These are phyloP conservation scores for Harringtonia aguacate DNA, from an alignment of 2,329 filamentous ascomycete genomes.

Conservation along the genomic window DNA sequence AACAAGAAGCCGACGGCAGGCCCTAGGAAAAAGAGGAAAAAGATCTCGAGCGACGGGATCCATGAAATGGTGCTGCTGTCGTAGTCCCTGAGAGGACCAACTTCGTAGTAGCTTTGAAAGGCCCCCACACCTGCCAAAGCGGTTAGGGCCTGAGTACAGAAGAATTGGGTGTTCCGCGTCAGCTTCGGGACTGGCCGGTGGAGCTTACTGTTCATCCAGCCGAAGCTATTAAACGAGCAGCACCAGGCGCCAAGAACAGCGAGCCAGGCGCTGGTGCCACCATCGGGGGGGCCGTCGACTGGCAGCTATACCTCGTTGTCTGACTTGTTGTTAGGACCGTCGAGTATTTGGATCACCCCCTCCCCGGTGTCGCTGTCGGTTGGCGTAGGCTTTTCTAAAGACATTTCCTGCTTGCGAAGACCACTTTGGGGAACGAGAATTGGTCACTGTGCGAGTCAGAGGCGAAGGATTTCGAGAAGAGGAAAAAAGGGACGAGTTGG, in stretches of 20 bases:
- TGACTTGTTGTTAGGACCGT: too few relatives aligned
- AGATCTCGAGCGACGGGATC: conserved; percentile 39
- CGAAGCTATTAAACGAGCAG: conserved; percentile 27
- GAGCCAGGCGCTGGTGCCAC: conserved; percentile 23
- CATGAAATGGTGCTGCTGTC: conserved; percentile 46
- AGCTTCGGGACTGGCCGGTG: too few relatives aligned
- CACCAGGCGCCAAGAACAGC: conserved; percentile 29
- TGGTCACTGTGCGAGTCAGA: too few relatives aligned
- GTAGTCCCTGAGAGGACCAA: conserved; percentile 32
- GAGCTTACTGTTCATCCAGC: conserved; percentile 27
- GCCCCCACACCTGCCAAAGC: conserved; percentile 28
- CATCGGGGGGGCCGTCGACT: conserved; percentile 13
- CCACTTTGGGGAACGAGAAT: too few relatives aligned
- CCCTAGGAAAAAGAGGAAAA: conserved; percentile 37
- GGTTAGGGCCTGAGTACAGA: not conserved
- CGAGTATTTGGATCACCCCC: too few relatives aligned
- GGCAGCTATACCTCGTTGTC: too few relatives aligned
- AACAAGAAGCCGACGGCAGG: conserved; percentile 49
- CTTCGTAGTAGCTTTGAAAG: conserved; percentile 49
- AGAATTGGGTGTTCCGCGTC: not conserved
- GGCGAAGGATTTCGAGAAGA: too few relatives aligned
- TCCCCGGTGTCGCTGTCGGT: too few relatives aligned
- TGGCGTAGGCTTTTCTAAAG: too few relatives aligned
- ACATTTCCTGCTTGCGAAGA: too few relatives aligned
- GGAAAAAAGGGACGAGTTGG: too few relatives aligned